Evolutionary conservation across 352 stramenopile genomes (phyloP).

Genomic region (Saprolegnia diclina): DNA sequence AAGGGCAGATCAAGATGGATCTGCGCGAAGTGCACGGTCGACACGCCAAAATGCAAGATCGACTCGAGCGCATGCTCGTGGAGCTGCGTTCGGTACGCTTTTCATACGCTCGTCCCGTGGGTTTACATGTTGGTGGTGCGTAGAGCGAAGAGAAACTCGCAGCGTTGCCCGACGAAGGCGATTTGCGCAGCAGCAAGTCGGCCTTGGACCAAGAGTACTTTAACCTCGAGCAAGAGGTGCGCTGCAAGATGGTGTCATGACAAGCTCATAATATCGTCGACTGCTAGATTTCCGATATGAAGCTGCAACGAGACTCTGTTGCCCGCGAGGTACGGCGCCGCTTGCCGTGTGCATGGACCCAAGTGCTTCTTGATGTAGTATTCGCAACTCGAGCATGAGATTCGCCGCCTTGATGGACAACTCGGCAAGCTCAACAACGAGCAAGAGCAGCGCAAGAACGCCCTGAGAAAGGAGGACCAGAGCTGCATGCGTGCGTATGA

Average conservation of each 20-base stretch:
- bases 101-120: neutral
- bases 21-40: conserved; percentile 65
- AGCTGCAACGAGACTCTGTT: neutral
- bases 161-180: neutral
- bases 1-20: conserved; percentile 64
- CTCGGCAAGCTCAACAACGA: conserved; percentile 68
- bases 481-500: conserved; percentile 70
- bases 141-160: neutral
- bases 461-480: conserved; percentile 51
- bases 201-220: conserved; percentile 32
- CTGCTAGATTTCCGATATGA: conserved; percentile 24
- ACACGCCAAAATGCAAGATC: conserved; percentile 51
- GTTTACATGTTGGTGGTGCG: neutral
- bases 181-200: neutral
- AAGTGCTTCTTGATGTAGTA: conserved; percentile 1
- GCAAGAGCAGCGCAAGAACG: conserved; percentile 54
- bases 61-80: conserved; percentile 48
- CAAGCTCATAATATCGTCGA: too few species aligned
- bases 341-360: conserved; percentile 35
- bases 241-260: conserved; percentile 10
- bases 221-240: conserved; percentile 45
- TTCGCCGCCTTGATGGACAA: conserved; percentile 14
- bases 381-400: conserved; percentile 11
- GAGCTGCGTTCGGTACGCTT: neutral
- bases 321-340: neutral